A percentile compares a stretch with the other conserved stretches of the same genome.
Conservation (phyloP, 2,329 filamentous ascomycete genomes). For the Penicillium oxalicum region DNA sequence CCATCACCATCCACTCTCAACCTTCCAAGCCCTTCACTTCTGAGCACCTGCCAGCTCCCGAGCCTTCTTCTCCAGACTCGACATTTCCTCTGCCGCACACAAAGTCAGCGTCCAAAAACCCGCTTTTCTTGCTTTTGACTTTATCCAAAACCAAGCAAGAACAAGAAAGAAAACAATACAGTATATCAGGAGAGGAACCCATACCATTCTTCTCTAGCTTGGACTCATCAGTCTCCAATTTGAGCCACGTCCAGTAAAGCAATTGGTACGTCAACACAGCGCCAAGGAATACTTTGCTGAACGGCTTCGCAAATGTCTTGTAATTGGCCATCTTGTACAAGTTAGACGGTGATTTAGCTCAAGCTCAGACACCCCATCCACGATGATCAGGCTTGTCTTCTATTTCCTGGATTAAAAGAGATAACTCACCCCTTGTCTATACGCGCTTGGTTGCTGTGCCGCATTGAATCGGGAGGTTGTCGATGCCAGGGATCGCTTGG, state of each 20-base stretch:
- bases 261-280: constrained; percentile 46
- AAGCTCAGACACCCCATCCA: no score
- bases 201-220: constrained; percentile 39
- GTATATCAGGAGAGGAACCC: no score
- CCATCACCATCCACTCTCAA: no score
- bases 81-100: constrained; percentile 27
- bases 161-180: constrained; percentile 5
- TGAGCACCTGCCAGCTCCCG: constrained; percentile 27
- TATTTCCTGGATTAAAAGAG: no score
- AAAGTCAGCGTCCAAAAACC: background rate
- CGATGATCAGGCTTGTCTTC: background rate
- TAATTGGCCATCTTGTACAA: constrained; percentile 34
- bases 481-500: constrained; percentile 6
- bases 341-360: constrained; percentile 1
- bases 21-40: constrained; percentile 20
- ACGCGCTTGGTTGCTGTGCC: constrained; percentile 15
- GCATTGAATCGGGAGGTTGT: constrained; percentile 8
- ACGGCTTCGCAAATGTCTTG: constrained; percentile 37
- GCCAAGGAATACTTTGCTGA: constrained; percentile 45
- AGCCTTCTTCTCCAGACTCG: constrained; percentile 31
- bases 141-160: no score
- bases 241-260: constrained; percentile 45
- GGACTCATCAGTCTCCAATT: constrained; percentile 42
- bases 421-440: constrained; percentile 27
- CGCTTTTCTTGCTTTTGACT: no score